Evolutionary conservation across 495 filamentous ascomycete genomes (phyloP), one percentile per base, ranked within the genome.

Genomic region (Trypethelium eluteriae): DNA sequence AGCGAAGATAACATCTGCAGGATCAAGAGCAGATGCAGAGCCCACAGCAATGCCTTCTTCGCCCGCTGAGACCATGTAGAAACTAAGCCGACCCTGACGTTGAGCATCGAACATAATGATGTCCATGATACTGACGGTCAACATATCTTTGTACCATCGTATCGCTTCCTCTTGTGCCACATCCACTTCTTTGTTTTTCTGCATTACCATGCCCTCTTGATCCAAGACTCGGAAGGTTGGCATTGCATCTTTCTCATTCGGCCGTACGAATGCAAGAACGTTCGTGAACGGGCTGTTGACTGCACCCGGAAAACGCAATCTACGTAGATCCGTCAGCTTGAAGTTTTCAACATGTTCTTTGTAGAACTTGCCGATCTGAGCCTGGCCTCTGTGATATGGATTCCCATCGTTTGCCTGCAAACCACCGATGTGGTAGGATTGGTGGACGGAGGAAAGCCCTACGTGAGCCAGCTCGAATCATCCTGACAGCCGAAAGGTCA

Each of bases 1-100:
- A 61, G 88, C 90, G 70, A 96, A 99, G 36, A 96, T 81, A 16
- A 96, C 90, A 71, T 99, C 95, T 66, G 90, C 83, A n/a, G 84
- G 87, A 32, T 81, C 80, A 38, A 99, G 78, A 7, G 91, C 91
- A 35, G 89, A 89, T 2, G 93, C 90, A 0, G 88, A 93, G 7
- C 89, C 94, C 12, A 98, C 86, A 38, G 89, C 88, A 34, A 96
- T 92, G 44, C 93, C 94, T 81, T 98, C 94, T 80, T 99, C 94
- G 57, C 94, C 94, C 2, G 92, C 92, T 32, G 90, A 93, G 64
- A 96, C 92, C 91, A 99, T 97, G 73, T 98, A 99, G 78, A 99
- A 99, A 75, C 87, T 92, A 62, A 99, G 74, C 9, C 92, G 84
- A 46, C 93, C 88, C 71, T 91, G 88, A 62, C 89, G 75, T 69